These are phyloP conservation scores for Tylopilus orsonianus DNA, from an alignment of 1,284 basidiomycete genomes.

Conservation along the genomic window DNA sequence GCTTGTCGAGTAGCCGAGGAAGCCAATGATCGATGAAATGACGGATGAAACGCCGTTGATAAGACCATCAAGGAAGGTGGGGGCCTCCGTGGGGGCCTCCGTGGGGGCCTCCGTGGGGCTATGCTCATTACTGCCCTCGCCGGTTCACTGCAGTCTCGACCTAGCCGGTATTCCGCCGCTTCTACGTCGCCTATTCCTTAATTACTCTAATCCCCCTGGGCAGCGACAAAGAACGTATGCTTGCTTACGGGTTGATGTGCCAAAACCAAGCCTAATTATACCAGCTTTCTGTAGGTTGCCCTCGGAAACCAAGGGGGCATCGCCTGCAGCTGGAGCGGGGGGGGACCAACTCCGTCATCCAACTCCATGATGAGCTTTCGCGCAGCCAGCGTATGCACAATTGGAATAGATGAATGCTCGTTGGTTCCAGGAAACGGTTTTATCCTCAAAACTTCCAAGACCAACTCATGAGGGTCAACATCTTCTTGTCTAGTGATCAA, in stretches of 20 bases:
- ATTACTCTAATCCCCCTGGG: conserved; percentile 30
- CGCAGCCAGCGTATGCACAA: conserved; percentile 56
- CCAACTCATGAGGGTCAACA: conserved; percentile 32
- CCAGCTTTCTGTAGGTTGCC: conserved; percentile 42
- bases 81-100: background rate
- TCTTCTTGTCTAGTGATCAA: conserved; percentile 40
- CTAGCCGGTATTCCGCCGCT: conserved; percentile 9
- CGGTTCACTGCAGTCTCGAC: conserved; percentile 14
- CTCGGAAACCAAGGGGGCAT: conserved; percentile 26
- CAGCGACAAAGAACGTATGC: conserved; percentile 58
- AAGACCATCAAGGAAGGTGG: conserved; percentile 23
- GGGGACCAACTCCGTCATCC: conserved; percentile 36
- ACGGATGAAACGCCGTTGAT: conserved; percentile 17
- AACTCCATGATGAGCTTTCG: conserved; percentile 50
- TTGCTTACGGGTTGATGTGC: conserved; percentile 51
- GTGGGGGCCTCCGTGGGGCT: background rate
- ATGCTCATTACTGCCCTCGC: background rate
- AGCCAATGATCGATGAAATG: conserved; percentile 18
- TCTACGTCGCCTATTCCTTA: conserved; percentile 4
- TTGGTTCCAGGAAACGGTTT: conserved; percentile 34
- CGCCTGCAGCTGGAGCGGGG: conserved; percentile 21
- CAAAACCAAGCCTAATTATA: conserved; percentile 48
- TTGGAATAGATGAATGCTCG: conserved; percentile 31
- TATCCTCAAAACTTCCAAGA: conserved; percentile 40
- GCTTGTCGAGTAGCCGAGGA: conserved; percentile 6